Base-by-base conservation (phyloP, 495 filamentous ascomycete species). In the Hyphodiscus hymeniophilus region DNA sequence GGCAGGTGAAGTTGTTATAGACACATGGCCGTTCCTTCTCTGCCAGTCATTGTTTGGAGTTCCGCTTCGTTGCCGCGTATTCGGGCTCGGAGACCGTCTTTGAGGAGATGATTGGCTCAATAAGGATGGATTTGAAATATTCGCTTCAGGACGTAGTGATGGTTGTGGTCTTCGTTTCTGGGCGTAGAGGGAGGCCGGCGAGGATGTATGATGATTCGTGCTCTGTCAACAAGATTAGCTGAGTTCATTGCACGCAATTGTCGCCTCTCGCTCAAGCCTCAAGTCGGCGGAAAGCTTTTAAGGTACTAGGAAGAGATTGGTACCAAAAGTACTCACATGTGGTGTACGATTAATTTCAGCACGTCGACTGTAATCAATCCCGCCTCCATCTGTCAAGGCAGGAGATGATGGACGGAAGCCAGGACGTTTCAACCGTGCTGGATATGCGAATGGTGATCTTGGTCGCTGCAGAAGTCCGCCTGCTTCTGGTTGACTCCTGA, bases 401-500 rank as follows among this genome's bases (percentile, higher is more conserved):
- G 80, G 82, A 3, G 81, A 86, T 6, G 72, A 69, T 12, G 81
- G 77, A 18, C 79, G 74, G 48, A 82, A 76, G 12, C 77, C 77
- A 7, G 80, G 79, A 16, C 80, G 75, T 60, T 75, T 80, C 18
- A 82, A 66, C 23, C 79, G 71, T n/a, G 77, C 73, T 7, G 79
- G 79, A 53, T 84, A 84, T 8, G 71, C 70, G 57, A 79, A 81
- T 0, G 79, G 81, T 17, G 77, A 81, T 20, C 76, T 70, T 31
- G 79, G 80, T 10, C 79, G 68, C 49, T 73, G 72, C 33, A 71
- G 58, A 45, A 56, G 51, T 6, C 53, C 41, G 34, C 21, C 26
- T 13, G 34, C 30, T 3, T 61, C 57, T 1, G 56, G 52, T 16
- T 69, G 63, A 50, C 62, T 68, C 39, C 76, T 66, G 33, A 79